Base-by-base conservation (phyloP, 208 protist genomes). In the Trypanosoma boissoni region DNA sequence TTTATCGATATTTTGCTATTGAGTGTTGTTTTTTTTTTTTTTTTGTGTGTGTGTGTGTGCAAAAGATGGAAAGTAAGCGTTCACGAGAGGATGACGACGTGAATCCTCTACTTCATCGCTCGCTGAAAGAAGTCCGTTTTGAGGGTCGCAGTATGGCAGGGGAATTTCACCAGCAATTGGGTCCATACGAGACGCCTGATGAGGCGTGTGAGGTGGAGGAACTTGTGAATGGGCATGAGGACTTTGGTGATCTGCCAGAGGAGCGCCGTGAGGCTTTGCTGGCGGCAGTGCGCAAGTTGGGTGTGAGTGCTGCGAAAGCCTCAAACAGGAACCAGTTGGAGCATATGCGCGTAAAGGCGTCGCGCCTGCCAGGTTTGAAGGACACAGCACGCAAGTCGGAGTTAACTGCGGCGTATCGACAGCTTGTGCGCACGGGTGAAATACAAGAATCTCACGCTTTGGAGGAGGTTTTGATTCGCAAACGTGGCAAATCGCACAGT, bases 361-460 rank as follows among this genome's bases (percentile, higher is more conserved):
- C 85, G 3, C 78, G 86, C 2, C 75, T 95, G n/a, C 51, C 37
- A 1, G 88, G 88, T 28, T 86, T 91, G 56, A 86, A 88, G 43
- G 78, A 92, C 68, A 95, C 88, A 21, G 88, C 88, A 14, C 66
- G 82, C 9, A 95, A 95, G 78, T 92, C 88, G 8, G 83, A 92
- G 70, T 71, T 95, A 39, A 91, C 77, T 8, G 85, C 85, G 24
- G 88, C 88, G 12, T 95, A 95, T 63, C 76, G 89, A 0, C 76
- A 88, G 34, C 69, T 92, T 16, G 78, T 95, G 37, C 83, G 89
- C 16, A 57, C 71, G 1, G 89, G 83, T 7, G 76, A 76, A 24
- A 16, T 92, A 7, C 8, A 36, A 16, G 75, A 74, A 24, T 74
- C 36, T 53, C 26, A 56, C 10, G 41, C 58, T 10, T 29, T 97